Evolutionary conservation across 139 green algal genomes (phyloP).

Genomic region (Protoeuglena noctilucae): DNA sequence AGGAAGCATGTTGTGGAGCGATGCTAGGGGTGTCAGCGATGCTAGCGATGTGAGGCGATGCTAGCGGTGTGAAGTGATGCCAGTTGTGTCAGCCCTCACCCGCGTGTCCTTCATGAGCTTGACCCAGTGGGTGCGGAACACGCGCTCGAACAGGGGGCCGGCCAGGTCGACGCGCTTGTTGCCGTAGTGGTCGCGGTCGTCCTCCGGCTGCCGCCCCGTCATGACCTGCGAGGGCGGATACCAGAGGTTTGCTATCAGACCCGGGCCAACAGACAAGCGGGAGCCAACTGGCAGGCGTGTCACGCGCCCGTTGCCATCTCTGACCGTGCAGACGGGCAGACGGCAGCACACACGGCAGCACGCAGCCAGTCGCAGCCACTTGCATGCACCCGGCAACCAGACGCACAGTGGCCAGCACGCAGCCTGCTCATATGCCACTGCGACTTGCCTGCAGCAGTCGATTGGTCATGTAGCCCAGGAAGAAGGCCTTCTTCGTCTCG

Average conservation of each 20-base stretch:
- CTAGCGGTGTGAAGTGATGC: no score
- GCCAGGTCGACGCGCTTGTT: constrained; percentile 89
- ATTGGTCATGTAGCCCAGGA: constrained; percentile 34
- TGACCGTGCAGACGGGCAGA: no score
- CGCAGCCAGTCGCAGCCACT: not conserved
- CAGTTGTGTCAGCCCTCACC: constrained; percentile 57
- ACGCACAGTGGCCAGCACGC: no score
- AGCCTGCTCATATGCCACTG: no score
- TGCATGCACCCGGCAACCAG: not conserved
- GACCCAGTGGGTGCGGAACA: constrained; percentile 68
- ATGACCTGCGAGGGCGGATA: no score
- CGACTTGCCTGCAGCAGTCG: constrained; percentile 27
- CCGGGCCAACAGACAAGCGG: no score
- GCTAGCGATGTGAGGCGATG: no score
- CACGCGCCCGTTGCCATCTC: no score
- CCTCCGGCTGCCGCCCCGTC: constrained; percentile 43
- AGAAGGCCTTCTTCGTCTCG: constrained; percentile 42
- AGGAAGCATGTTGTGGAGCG: not conserved
- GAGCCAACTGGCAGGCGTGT: no score
- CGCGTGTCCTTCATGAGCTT: constrained; percentile 82
- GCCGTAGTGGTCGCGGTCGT: constrained; percentile 94
- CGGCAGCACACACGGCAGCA: constrained; percentile 10
- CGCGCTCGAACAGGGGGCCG: constrained; percentile 22
- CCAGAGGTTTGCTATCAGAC: no score
- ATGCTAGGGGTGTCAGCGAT: constrained; percentile 25